phyloP scores from a whole-genome alignment of 441 rosid species.

The Pelargonium fulgidum region DNA sequence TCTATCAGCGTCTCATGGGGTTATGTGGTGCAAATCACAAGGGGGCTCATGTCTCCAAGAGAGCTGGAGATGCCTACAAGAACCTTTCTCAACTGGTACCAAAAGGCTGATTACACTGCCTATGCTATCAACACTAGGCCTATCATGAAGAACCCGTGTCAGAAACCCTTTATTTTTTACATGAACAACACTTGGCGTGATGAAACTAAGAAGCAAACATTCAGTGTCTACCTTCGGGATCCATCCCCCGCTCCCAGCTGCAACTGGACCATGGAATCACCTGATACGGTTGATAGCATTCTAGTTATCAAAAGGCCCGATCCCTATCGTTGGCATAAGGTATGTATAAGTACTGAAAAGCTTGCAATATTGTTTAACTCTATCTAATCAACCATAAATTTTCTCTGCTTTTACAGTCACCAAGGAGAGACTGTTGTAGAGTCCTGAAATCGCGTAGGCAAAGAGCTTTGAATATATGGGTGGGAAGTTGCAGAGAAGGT shows the following conservation, averaged over 20 bases:
- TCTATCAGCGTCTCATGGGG: slow-evolving; percentile 82
- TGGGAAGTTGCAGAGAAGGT: slow-evolving; percentile 55
- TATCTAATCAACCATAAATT: neutral
- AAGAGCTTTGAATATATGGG: slow-evolving; percentile 52
- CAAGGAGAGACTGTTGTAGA: slow-evolving; percentile 81
- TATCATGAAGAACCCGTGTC: slow-evolving; percentile 63
- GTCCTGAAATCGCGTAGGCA: slow-evolving; percentile 49
- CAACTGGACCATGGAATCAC: slow-evolving; percentile 64
- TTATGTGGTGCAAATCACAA: slow-evolving; percentile 59
- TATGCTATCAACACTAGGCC: slow-evolving; percentile 86
- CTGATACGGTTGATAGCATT: slow-evolving; percentile 41
- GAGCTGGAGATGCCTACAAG: slow-evolving; percentile 86
- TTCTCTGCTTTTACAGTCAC: slow-evolving; percentile 45
- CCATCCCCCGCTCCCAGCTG: slow-evolving; percentile 41
- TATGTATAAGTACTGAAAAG: slow-evolving; percentile 16
- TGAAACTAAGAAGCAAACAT: slow-evolving; percentile 39
- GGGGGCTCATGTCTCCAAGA: slow-evolving; percentile 69
- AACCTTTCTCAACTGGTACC: slow-evolving; percentile 77
- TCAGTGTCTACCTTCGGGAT: slow-evolving; percentile 43
- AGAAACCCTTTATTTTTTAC: slow-evolving; percentile 59
- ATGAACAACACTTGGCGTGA: slow-evolving; percentile 45
- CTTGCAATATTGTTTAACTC: neutral
- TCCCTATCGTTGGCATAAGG: slow-evolving; percentile 59
- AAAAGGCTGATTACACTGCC: slow-evolving; percentile 61
- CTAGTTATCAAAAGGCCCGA: slow-evolving; percentile 64